Conservation (phyloP, 2,329 filamentous ascomycete genomes). For the Cladosporium sp. region DNA sequence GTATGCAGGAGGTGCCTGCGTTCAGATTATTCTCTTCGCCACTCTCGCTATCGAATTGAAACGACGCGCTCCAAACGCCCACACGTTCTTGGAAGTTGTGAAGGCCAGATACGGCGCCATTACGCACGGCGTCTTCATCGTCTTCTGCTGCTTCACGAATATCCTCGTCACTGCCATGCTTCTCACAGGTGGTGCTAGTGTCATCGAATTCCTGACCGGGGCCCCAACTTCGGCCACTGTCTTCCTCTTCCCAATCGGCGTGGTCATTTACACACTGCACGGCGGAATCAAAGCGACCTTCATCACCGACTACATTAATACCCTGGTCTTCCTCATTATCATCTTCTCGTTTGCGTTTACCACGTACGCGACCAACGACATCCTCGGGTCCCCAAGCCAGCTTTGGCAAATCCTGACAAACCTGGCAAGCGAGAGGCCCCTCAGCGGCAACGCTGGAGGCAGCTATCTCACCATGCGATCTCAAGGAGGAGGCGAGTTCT, state of each 20-base stretch:
- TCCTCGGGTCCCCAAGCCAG: conserved; percentile 19
- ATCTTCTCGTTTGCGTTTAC: conserved; percentile 20
- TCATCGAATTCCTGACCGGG: conserved; percentile 64
- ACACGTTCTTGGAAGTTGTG: conserved; percentile 20
- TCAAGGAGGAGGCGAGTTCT: conserved; percentile 20
- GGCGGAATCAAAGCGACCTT: conserved; percentile 25
- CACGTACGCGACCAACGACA: conserved; percentile 16
- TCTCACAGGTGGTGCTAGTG: conserved; percentile 74
- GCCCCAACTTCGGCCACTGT: conserved; percentile 75
- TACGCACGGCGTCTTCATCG: conserved; percentile 72
- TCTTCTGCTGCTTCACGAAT: conserved; percentile 64
- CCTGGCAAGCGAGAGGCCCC: conserved; percentile 17
- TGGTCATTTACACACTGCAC: conserved; percentile 24
- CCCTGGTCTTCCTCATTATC: conserved; percentile 21
- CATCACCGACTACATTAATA: conserved; percentile 24
- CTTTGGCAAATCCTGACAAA: conserved; percentile 24
- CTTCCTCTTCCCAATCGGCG: conserved; percentile 43
- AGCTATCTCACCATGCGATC: conserved; percentile 21
- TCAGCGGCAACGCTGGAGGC: conserved; percentile 25
- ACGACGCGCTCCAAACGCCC: conserved; percentile 44
- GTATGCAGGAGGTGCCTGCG: conserved; percentile 64
- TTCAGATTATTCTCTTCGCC: conserved; percentile 84
- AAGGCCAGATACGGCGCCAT: conserved; percentile 54
- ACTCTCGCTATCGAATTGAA: conserved; percentile 88
- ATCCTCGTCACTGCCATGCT: conserved; percentile 79